Base-by-base conservation (phyloP, 2,329 filamentous ascomycete species). In the Epichloe brachyelytri region DNA sequence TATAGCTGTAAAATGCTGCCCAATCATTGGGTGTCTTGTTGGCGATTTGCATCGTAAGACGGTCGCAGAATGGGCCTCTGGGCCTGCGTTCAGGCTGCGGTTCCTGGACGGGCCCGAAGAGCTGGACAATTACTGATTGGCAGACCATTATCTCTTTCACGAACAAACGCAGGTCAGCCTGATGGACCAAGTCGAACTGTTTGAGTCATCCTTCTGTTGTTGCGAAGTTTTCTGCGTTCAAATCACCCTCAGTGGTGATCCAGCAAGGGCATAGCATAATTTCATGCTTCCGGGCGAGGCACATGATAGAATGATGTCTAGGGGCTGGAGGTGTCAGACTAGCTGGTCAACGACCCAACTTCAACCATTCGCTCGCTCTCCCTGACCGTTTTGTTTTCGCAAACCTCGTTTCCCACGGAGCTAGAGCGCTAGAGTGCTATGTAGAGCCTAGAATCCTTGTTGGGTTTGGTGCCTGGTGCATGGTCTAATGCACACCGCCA, bases 61-160 rank as follows among this genome's bases (percentile, higher is more conserved):
- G 51, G 48, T 41, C 34, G 51, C 51, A 51, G 47, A 48, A 51
- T 45, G 48, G 44, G 48, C 44, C 48, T 37, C 45, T 36, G 39
- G 22, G 44, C 43, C 47, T 49, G 51, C 47, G 34, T 52, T 52
- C 47, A 47, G 51, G 51, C 51, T 46, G 45, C 37, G 50, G 50
- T 52, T 52, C 50, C 51, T 52, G 51, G 43, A 36, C 48, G 40
- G 34, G 17, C 20, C 47, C 38, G 34, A 46, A 36, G 43, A 33
- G 11, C 46, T 49, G 51, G 47, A 22, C 19, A 45, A 15, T 8
- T 22, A 33, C 19, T 49, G 46, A 49, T 43, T 52, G 46, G 46
- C 47, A 49, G 11, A 14, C 40, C 4, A 26, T 12, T 7, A 11
- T 19, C 12, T 14, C n/a, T 36, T 17, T 15, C 15, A 34, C 36